Evolutionary conservation across 139 green algal genomes (phyloP).

Genomic region (Coelastrella sp.): DNA sequence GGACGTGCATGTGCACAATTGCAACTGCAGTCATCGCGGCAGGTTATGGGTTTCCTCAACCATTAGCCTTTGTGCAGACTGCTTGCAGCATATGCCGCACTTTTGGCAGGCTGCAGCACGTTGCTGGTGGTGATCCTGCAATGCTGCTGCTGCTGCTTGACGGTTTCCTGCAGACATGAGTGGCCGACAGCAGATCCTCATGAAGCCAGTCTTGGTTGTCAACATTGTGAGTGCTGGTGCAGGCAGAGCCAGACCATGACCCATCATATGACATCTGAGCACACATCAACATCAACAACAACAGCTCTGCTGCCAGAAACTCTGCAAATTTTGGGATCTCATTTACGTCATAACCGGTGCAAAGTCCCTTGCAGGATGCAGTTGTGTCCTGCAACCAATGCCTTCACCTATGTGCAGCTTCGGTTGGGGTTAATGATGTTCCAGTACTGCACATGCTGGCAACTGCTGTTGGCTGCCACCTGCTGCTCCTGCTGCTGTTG

Average conservation of each 20-base stretch:
- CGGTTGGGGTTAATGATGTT: background rate
- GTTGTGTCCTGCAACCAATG: background rate
- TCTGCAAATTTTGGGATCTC: background rate
- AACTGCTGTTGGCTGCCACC: background rate
- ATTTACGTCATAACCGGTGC: background rate
- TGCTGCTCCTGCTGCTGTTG: background rate
- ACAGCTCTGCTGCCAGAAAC: background rate
- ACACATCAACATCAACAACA: slow-evolving; percentile 1
- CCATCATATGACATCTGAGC: too few relatives aligned
- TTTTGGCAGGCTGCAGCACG: too few relatives aligned
- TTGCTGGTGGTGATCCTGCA: background rate
- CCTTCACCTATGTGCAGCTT: background rate
- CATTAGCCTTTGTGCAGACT: too few relatives aligned
- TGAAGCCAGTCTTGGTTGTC: slow-evolving; percentile 80
- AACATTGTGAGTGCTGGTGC: slow-evolving; percentile 78
- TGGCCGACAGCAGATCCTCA: slow-evolving; percentile 46
- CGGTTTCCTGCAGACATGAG: slow-evolving; percentile 64
- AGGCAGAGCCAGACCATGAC: too few relatives aligned
- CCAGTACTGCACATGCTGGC: background rate
- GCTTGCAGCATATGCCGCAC: too few relatives aligned
- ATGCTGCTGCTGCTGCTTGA: background rate
- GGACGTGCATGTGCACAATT: too few relatives aligned
- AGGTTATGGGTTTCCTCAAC: too few relatives aligned
- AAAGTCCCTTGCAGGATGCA: background rate
- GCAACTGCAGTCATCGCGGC: too few relatives aligned